Evolutionary conservation across 805 yeast species (phyloP).

Genomic region (Ogataea ramenticola): DNA sequence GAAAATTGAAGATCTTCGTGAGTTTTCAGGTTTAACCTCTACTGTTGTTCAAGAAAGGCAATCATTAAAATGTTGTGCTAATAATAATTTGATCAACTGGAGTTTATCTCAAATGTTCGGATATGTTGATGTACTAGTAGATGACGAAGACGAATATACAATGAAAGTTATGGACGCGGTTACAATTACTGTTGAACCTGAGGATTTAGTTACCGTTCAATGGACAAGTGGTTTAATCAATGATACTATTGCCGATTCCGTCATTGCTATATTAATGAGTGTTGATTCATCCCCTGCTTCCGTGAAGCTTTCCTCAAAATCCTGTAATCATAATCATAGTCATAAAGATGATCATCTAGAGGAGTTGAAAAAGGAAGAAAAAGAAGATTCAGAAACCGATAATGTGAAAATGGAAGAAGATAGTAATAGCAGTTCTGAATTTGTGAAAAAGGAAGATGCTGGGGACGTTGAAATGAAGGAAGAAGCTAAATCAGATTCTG

Average conservation of each 20-base stretch:
- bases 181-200: slow-evolving; percentile 38
- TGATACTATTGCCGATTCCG: slow-evolving; percentile 92
- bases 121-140: slow-evolving; percentile 54
- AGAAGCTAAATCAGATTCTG: slow-evolving; percentile 4
- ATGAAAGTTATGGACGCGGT: slow-evolving; percentile 61
- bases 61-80: slow-evolving; percentile 69
- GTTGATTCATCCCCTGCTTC: slow-evolving; percentile 95
- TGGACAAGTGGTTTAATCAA: slow-evolving; percentile 89
- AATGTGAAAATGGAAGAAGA: slow-evolving; percentile 6
- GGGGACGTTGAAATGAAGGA: background rate
- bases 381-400: too few species aligned
- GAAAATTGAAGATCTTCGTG: slow-evolving; percentile 81
- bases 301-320: slow-evolving; percentile 71
- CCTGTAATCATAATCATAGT: slow-evolving; percentile 36
- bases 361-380: slow-evolving; percentile 6
- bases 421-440: too few species aligned
- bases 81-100: slow-evolving; percentile 74
- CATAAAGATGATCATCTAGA: slow-evolving; percentile 16
- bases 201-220: slow-evolving; percentile 57
- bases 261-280: slow-evolving; percentile 81
- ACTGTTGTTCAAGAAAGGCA: slow-evolving; percentile 81
- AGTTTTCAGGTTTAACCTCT: slow-evolving; percentile 79
- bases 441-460: background rate
- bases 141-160: slow-evolving; percentile 42
- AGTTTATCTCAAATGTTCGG: slow-evolving; percentile 97